Percentiles rank a stretch among this genome's conserved stretches.
These are phyloP conservation scores for Oidiodendron maius DNA, from an alignment of 495 filamentous ascomycete genomes.

Conservation along the genomic window DNA sequence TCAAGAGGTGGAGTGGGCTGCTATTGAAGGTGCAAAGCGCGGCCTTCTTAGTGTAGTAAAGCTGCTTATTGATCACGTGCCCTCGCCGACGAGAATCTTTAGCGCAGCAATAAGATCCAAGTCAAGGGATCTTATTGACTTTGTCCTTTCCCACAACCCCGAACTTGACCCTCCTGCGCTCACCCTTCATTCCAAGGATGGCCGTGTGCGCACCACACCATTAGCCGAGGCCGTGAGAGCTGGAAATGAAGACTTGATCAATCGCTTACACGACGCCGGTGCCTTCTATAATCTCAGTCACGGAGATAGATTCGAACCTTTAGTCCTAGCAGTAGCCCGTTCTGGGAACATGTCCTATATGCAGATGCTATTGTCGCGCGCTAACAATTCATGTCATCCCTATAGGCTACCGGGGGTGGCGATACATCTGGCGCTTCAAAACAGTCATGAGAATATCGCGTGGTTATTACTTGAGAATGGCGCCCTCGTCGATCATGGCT, in stretches of 20 bases:
- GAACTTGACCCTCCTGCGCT: neutral
- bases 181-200: neutral
- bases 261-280: neutral
- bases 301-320: neutral
- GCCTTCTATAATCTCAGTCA: neutral
- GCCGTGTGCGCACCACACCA: neutral
- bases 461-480: neutral
- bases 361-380: neutral
- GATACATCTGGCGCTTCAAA: neutral
- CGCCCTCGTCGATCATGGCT: neutral
- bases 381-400: neutral
- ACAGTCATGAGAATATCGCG: neutral
- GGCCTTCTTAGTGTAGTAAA: neutral
- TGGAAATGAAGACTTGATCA: neutral
- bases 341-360: neutral
- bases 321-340: neutral
- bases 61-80: neutral
- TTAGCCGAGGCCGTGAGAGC: neutral
- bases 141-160: neutral
- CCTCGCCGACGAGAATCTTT: neutral
- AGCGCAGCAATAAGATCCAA: neutral
- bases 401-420: no score
- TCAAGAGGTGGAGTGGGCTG: neutral
- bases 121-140: neutral
- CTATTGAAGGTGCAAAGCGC: slow-evolving; percentile 4